Evolutionary conservation across 768 basidiomycete genomes (phyloP), one percentile per base, ranked within the genome.

Genomic region (Naematelia aurantialba): DNA sequence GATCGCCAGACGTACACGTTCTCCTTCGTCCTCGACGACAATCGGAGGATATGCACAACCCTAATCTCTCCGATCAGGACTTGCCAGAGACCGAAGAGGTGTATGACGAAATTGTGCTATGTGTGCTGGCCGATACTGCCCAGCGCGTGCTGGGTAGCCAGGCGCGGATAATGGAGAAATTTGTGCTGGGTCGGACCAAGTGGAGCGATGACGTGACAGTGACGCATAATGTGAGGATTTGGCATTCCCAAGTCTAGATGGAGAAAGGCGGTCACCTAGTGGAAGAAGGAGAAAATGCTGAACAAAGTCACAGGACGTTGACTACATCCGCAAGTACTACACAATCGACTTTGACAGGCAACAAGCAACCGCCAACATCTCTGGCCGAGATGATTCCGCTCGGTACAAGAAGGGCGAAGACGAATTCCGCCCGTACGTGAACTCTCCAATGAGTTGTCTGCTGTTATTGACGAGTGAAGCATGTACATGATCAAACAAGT

Each of bases 101-200:
- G 24, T 82, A 79, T 60, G 80, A 82, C 65, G 79, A 82, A 60
- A 74, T 82, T 52, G 79, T 83, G 22, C 68, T 82, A 5, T 80
- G 80, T 46, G 69, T 78, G 13, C 73, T 81, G 45, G 81, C 81
- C 0, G 80, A 82, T 60, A 80, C 80, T 2, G 77, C 79, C 17
- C 78, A 81, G 63, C 75, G 78, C 45, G 62, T 82, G 0, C 72
- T 82, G 8, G 80, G 80, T 19, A 76, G 75, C 54, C 61, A 78
- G 31, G 79, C 80, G 12, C 73, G 74, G 1, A 77, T 70, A 66
- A 61, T 78, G 45, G 82, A 83, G 65, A 76, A 69, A 57, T 67
- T 60, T 24, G 78, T 82, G 3, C 68, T 82, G 51, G 81, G 81
- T 12, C 76, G 67, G 44, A 80, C 82, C 45, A 82, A 80, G 73